phyloP scores from a whole-genome alignment of 2,329 filamentous ascomycete species.

The Fusarium sp. region DNA sequence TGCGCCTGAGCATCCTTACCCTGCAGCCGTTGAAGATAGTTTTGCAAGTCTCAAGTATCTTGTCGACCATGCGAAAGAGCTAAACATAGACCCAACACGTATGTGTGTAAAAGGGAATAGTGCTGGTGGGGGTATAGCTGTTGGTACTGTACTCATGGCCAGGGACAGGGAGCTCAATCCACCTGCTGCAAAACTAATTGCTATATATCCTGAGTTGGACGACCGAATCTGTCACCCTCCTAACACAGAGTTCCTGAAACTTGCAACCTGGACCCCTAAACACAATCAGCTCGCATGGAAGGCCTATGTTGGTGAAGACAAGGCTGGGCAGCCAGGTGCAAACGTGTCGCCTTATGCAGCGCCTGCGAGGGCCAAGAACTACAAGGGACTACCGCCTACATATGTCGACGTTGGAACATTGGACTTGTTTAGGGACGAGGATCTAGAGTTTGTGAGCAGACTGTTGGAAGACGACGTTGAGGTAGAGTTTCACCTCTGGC shows the following conservation, averaged over 20 bases:
- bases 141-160: conserved; percentile 24
- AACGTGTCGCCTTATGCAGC: conserved; percentile 35
- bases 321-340: conserved; percentile 19
- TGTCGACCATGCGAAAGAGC: conserved; percentile 18
- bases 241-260: conserved; percentile 19
- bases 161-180: conserved; percentile 35
- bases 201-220: conserved; percentile 39
- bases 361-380: conserved; percentile 31
- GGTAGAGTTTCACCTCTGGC: conserved; percentile 43
- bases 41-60: conserved; percentile 36
- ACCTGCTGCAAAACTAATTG: conserved; percentile 30
- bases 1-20: conserved; percentile 36
- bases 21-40: conserved; percentile 31
- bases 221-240: conserved; percentile 16
- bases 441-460: conserved; percentile 34
- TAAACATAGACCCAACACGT: conserved; percentile 33
- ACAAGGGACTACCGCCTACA: conserved; percentile 24
- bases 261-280: conserved; percentile 19
- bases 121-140: conserved; percentile 33
- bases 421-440: conserved; percentile 40
- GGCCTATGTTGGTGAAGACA: conserved; percentile 41
- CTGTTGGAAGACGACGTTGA: conserved; percentile 37
- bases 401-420: conserved; percentile 39
- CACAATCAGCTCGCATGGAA: conserved; percentile 30
- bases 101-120: conserved; percentile 38